Evolutionary conservation across 2,329 filamentous ascomycete species (phyloP).

Genomic region (Tolypocladium paradoxum): DNA sequence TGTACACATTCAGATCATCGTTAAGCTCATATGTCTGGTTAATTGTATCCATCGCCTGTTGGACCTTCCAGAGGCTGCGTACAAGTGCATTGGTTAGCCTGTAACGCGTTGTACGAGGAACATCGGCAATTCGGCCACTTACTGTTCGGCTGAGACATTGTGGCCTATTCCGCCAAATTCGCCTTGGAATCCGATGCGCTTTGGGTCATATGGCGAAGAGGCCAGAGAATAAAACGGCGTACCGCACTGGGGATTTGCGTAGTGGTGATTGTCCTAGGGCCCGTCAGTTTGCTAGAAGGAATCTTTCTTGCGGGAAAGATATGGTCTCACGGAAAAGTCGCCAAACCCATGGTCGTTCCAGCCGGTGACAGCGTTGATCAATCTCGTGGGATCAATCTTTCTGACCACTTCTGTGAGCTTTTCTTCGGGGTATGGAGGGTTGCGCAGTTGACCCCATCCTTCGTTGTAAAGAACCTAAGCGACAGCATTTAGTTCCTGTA

Average conservation of each 20-base stretch:
- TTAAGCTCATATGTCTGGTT: conserved; percentile 60
- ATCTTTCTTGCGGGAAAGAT: too few species aligned
- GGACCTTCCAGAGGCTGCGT: conserved; percentile 52
- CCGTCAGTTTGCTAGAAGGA: background rate
- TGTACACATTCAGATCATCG: conserved; percentile 47
- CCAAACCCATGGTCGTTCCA: conserved; percentile 61
- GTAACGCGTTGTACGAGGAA: too few species aligned
- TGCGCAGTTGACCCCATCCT: conserved; percentile 53
- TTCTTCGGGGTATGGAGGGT: conserved; percentile 42
- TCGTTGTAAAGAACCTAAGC: conserved; percentile 60
- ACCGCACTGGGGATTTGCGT: conserved; percentile 60
- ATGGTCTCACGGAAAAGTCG: conserved; percentile 42
- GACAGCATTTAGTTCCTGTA: too few species aligned
- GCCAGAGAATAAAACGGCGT: conserved; percentile 53
- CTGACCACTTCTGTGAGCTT: conserved; percentile 43
- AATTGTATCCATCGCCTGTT: conserved; percentile 46
- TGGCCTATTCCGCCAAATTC: conserved; percentile 62
- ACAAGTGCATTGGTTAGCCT: background rate
- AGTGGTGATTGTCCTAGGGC: conserved; percentile 56
- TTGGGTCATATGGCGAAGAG: conserved; percentile 44
- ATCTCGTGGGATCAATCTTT: conserved; percentile 49
- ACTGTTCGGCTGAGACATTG: conserved; percentile 52
- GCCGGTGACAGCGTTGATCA: conserved; percentile 52
- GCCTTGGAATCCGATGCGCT: conserved; percentile 56
- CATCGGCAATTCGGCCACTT: too few species aligned